Evolutionary conservation across 2,329 filamentous ascomycete genomes (phyloP), one percentile per base, ranked within the genome.

Genomic region (Colletotrichum liaoningense): DNA sequence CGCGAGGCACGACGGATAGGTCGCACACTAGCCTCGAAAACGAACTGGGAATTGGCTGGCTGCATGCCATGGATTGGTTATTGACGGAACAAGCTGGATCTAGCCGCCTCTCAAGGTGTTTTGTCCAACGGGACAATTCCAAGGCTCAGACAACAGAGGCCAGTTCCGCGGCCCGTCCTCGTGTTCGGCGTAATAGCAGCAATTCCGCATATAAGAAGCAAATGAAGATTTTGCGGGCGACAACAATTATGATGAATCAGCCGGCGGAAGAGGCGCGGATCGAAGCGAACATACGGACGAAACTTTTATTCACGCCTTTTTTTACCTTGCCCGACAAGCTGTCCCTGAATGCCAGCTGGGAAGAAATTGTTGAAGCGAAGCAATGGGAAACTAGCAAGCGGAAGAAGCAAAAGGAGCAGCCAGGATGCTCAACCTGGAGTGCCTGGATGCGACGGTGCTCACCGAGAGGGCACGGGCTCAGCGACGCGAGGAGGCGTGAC

Each of bases 131-230:
- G 52, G 28, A 52, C 42, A 26, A 63, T 16, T 14, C 33, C 57
- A 55, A 38, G 24, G 42, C 49, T 54, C 67, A 63, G 59, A 30
- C 24, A 46, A 64, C 24, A 35, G 38, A 49, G 54, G 35, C 30
- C n/a, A 59, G 42, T 55, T 54, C 33, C 19, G 70, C 59, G 59
- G 42, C 54, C 70, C 28, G 19, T 30, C 55, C 55, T 73, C 71
- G 67, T 70, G 60, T 73, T 57, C 55, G 35, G 71, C 28, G 28
- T 26, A n/a, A 16, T 55, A 49, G 30, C 30, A 30, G 28, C 22
- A 30, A 22, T 42, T 35, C 60, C 57, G 49, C 16, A 26, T 33
- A 58, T 6, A 54, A 22, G 42, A 52, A 33, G 54, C 16, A 49
- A 56, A 38, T 38, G 11, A 26, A 38, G n/a, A 8, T 22, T 64